Evolutionary conservation across 139 green algal species (phyloP).

Genomic region (Klebsormidium nitens): DNA sequence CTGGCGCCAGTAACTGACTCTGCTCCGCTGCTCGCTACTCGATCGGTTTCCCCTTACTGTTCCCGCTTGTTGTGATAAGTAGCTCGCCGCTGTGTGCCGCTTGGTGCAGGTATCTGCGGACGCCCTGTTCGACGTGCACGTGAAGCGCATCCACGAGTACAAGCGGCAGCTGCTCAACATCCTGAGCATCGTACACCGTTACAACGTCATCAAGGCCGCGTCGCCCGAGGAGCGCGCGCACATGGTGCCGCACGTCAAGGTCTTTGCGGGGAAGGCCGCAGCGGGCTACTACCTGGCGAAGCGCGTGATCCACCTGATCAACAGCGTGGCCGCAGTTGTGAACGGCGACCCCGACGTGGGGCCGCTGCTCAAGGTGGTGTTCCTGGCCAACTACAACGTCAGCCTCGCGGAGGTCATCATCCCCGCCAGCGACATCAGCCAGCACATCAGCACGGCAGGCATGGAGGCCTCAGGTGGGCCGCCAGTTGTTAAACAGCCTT

Average conservation of each 20-base stretch:
- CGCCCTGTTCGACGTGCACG: slow-evolving; percentile 92
- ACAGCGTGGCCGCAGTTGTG: slow-evolving; percentile 59
- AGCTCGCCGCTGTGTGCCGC: neutral
- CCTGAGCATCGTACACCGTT: slow-evolving; percentile 57
- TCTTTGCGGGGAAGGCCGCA: slow-evolving; percentile 50
- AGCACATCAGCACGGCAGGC: slow-evolving; percentile 97
- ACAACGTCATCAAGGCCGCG: slow-evolving; percentile 39
- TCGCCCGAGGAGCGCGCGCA: slow-evolving; percentile 7
- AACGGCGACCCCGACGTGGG: slow-evolving; percentile 83
- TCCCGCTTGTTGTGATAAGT: no score
- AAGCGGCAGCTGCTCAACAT: slow-evolving; percentile 86
- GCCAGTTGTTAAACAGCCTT: no score
- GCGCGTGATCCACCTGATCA: slow-evolving; percentile 50
- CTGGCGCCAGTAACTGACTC: no score
- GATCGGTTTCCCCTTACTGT: no score
- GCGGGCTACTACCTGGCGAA: slow-evolving; percentile 48
- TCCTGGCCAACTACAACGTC: slow-evolving; percentile 99
- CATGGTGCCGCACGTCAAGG: slow-evolving; percentile 36
- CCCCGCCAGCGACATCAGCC: slow-evolving; percentile 69
- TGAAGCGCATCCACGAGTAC: slow-evolving; percentile 99
- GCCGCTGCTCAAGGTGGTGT: slow-evolving; percentile 73
- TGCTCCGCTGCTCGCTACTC: no score
- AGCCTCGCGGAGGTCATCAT: slow-evolving; percentile 76
- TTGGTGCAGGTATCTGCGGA: slow-evolving; percentile 49
- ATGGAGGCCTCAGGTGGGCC: slow-evolving; percentile 95